Evolutionary conservation across 768 basidiomycete species (phyloP), one percentile per base, ranked within the genome.

Genomic region (Kondoa subrosea): DNA sequence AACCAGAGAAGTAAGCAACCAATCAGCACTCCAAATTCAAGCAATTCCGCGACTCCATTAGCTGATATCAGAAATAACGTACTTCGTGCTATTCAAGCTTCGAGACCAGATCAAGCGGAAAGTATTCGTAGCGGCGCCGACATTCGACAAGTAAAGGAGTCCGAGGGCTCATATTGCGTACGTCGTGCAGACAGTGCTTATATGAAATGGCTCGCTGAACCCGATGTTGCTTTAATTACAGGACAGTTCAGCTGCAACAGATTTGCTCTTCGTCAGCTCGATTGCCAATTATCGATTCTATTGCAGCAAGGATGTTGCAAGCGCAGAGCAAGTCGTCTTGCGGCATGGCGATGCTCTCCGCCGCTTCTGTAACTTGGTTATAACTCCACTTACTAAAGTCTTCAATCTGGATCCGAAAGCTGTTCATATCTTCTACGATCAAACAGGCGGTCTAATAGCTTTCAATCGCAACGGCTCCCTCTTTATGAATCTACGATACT

Each of bases 381-480:
- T 81, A 0, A 78, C 89, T 25, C 0, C 84, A 85, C 80, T 96
- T 25, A 81, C 84, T 2, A 75, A 80, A 32, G 80, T 92, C 17
- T 97, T 89, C 76, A 81, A 81, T 71, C 82, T 96, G 34, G 85
- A 89, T 1, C 77, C 84, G 30, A 78, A 82, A 0, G 86, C 86
- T 59, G 72, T 95, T 68, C 89, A 93, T 72, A 82, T 99, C 3
- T 97, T 97, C 76, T 87, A 85, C 77, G 92, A 97, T 74, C 75
- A 81, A 26, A 78, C 79, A 2, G 92, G 93, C 0, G 85, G 85
- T 1, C 78, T 88, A 15, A 93, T 97, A 66, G 95, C 91, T 1
- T 97, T 99, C 80, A 99, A 96, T 76, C 81, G 91, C 30, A 84
- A 84, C 61, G 90, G 87, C 1, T 87, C 87, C 68, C 81, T 97